Conservation (phyloP, 805 yeast species). For the Barnettozyma vustinii region DNA sequence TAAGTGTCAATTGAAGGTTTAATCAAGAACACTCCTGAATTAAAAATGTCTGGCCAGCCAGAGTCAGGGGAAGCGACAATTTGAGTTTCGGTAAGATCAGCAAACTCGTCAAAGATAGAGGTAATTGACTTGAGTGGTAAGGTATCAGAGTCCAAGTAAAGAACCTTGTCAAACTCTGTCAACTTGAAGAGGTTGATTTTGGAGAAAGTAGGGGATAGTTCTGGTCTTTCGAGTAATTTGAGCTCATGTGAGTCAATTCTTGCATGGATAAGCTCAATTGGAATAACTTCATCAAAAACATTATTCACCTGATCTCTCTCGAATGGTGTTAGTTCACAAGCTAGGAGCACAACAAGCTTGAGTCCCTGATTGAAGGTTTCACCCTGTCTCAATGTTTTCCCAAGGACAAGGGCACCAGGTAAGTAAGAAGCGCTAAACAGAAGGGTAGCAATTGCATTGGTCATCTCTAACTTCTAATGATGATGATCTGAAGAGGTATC, state of each 20-base stretch:
- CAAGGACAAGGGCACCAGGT: slow-evolving; percentile 54
- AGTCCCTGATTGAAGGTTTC: slow-evolving; percentile 3
- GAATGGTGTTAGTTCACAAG: slow-evolving; percentile 14
- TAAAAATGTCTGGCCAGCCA: slow-evolving; percentile 89
- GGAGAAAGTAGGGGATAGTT: slow-evolving; percentile 44
- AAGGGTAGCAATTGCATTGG: slow-evolving; percentile 40
- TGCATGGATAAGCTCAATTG: slow-evolving; percentile 23
- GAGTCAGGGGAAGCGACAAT: slow-evolving; percentile 56
- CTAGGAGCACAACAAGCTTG: slow-evolving; percentile 21
- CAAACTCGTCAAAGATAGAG: slow-evolving; percentile 15
- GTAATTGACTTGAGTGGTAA: slow-evolving; percentile 36
- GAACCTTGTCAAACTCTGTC: slow-evolving; percentile 36
- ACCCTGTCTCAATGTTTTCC: slow-evolving; percentile 28
- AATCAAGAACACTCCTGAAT: slow-evolving; percentile 64
- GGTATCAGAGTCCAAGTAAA: slow-evolving; percentile 65
- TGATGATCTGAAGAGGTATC: not conserved
- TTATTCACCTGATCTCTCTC: slow-evolving; percentile 11
- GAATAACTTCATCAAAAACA: slow-evolving; percentile 26
- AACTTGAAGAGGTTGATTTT: slow-evolving; percentile 47
- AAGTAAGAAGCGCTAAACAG: slow-evolving; percentile 46
- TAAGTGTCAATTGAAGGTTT: slow-evolving; percentile 45
- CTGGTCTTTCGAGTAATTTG: slow-evolving; percentile 41
- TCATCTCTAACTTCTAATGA: slow-evolving; percentile 5
- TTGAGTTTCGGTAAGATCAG: slow-evolving; percentile 20
- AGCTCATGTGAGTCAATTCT: slow-evolving; percentile 22